Evolutionary conservation across 2,329 filamentous ascomycete genomes (phyloP).

Genomic region (Exserohilum turcica): DNA sequence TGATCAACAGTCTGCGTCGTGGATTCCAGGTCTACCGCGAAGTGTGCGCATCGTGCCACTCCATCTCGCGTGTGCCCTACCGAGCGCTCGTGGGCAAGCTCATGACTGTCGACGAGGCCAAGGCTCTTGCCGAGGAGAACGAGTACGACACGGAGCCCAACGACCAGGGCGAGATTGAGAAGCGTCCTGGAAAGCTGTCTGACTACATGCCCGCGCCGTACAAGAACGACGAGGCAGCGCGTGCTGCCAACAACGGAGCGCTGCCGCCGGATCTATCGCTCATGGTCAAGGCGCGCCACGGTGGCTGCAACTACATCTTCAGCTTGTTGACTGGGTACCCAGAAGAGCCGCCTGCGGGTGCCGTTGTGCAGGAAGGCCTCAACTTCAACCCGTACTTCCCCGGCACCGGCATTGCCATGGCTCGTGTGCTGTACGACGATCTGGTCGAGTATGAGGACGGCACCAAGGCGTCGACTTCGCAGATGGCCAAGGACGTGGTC

Average conservation of each 20-base stretch:
- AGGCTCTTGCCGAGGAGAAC: slow-evolving; percentile 94
- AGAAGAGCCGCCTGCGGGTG: slow-evolving; percentile 91
- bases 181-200: slow-evolving; percentile 97
- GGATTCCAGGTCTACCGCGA: slow-evolving; percentile 99
- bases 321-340: slow-evolving; percentile 95
- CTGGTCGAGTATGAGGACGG: slow-evolving; percentile 98
- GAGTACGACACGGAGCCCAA: slow-evolving; percentile 99
- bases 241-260: slow-evolving; percentile 97
- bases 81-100: slow-evolving; percentile 86
- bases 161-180: slow-evolving; percentile 96
- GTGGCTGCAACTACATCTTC: slow-evolving; percentile 99
- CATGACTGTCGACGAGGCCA: slow-evolving; percentile 97
- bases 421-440: slow-evolving; percentile 95
- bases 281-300: slow-evolving; percentile 97
- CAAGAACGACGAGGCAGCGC: slow-evolving; percentile 98
- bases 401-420: slow-evolving; percentile 98
- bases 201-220: slow-evolving; percentile 95
- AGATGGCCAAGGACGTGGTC: slow-evolving; percentile 99
- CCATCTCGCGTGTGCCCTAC: slow-evolving; percentile 91
- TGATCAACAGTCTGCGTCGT: slow-evolving; percentile 76
- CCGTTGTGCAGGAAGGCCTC: slow-evolving; percentile 81
- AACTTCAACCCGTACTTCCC: slow-evolving; percentile 99
- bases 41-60: slow-evolving; percentile 98
- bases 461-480: slow-evolving; percentile 90
- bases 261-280: slow-evolving; percentile 95